These are phyloP conservation scores for Geosiphon pyriformis DNA, from an alignment of 192 early-diverging fungal genomes.

Conservation along the genomic window DNA sequence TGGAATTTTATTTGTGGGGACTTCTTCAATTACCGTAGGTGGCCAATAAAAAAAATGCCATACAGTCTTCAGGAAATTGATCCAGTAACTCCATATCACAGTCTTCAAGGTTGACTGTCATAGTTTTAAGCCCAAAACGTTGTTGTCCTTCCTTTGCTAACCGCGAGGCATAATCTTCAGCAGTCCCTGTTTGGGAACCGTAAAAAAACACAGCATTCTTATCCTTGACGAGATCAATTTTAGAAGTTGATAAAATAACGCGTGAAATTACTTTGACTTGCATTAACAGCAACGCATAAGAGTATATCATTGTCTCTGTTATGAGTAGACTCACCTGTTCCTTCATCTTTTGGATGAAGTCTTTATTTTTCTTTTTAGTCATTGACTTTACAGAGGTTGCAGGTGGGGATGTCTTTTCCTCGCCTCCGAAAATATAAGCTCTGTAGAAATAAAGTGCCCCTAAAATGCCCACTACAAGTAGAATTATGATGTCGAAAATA, in stretches of 20 bases:
- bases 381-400: conserved; percentile 28
- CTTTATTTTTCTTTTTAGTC: conserved; percentile 34
- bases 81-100: conserved; percentile 86
- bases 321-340: conserved; percentile 36
- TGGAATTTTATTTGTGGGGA: too few species aligned
- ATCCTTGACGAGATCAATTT: conserved; percentile 35
- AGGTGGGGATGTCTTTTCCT: not conserved
- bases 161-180: conserved; percentile 94
- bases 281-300: too few species aligned
- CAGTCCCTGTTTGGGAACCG: conserved; percentile 98
- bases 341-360: conserved; percentile 52
- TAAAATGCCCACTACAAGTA: conserved; percentile 12
- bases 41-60: conserved; percentile 90
- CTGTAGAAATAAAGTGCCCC: not conserved
- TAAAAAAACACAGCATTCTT: conserved; percentile 86
- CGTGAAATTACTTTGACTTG: too few species aligned
- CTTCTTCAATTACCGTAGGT: conserved; percentile 80
- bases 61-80: conserved; percentile 56
- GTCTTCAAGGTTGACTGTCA: conserved; percentile 85
- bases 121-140: conserved; percentile 63
- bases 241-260: not conserved
- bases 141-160: conserved; percentile 79
- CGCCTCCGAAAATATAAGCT: not conserved
- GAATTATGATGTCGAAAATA: not conserved
- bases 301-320: not conserved